Evolutionary conservation across 2,329 filamentous ascomycete genomes (phyloP).

Genomic region (Apiospora kogelbergensis): DNA sequence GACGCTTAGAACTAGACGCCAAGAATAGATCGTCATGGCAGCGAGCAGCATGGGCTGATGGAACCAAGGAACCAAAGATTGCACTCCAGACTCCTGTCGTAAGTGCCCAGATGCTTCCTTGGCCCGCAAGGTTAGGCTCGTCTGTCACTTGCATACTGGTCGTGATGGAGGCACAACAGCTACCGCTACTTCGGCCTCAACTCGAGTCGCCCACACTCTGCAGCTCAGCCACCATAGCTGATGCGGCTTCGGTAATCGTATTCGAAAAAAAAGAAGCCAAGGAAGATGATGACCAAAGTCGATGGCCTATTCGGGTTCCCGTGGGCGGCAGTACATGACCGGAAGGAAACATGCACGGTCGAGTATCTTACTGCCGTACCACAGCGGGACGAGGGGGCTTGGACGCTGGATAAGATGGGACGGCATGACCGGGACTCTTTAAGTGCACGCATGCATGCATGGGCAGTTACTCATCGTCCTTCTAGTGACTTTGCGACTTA

Average conservation of each 20-base stretch:
- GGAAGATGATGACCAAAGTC: not conserved
- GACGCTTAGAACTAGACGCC: not conserved
- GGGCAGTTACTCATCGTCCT: not conserved
- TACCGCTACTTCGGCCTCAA: not conserved
- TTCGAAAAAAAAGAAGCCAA: not conserved
- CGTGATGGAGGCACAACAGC: not conserved
- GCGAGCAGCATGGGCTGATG: not conserved
- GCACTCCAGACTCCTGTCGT: not conserved
- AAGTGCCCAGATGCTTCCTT: not conserved
- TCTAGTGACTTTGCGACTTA: not conserved
- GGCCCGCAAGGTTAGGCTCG: not conserved
- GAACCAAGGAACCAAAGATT: not conserved
- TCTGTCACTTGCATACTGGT: not conserved
- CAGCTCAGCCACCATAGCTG: not conserved
- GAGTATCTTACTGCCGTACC: not conserved
- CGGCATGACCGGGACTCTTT: not conserved
- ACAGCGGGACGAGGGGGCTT: not conserved
- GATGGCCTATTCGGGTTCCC: not conserved
- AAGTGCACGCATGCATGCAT: slow-evolving; percentile 4
- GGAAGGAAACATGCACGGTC: not conserved
- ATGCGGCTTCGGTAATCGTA: not conserved
- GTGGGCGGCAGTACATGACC: not conserved
- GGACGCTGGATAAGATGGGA: too few species aligned
- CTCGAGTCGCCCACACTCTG: not conserved
- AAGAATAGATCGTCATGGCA: not conserved